Base-by-base conservation (phyloP, 164 flowering plant genomes). In the Piper longum region DNA sequence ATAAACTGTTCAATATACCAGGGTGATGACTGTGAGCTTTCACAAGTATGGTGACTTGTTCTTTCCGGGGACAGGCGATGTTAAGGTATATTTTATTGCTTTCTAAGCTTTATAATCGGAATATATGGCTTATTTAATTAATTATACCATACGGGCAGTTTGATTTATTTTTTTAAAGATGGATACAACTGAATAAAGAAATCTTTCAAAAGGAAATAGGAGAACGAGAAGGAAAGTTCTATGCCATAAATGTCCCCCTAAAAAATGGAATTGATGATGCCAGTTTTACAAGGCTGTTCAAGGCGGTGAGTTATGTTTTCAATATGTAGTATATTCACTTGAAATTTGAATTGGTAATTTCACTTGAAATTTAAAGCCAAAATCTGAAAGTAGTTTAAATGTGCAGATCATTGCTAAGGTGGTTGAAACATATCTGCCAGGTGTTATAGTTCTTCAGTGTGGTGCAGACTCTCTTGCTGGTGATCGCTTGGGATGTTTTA, bases 391-490 rank as follows among this genome's bases (percentile, higher is more conserved):
- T 66, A 66, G 48, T 59, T 51, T 56, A 19, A 16, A 56, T 40
- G 1, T 74, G 67, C 69, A 93, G 99, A 82, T 93, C 67, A 87
- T 93, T 66, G 74, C 89, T 67, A 93, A 90, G 85, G 99, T 93
- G 75, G 90, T 90, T 59, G 97, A 93, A 71, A 84, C 78, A 61
- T 93, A 90, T 79, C 77, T 60, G 64, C 99, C 97, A 44, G 97
- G 96, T 58, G 99, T 71, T 0, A 87, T 93, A 61, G 99, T 93
- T 71, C 96, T 93, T 59, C 97, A 93, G 68, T 93, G 99, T 79
- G 99, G 99, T 43, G 99, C 99, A 65, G 99, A 90, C 83, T 93
- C 99, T 39, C 96, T 93, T 67, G 96, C 97, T 62, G 91, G 97
- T 57, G 99, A 93, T 59, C 92, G 97, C 62, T 80, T 93, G 77